Evolutionary conservation across 139 green algal genomes (phyloP), one percentile per base, ranked within the genome.

Genomic region (Mychonastes homosphaera): DNA sequence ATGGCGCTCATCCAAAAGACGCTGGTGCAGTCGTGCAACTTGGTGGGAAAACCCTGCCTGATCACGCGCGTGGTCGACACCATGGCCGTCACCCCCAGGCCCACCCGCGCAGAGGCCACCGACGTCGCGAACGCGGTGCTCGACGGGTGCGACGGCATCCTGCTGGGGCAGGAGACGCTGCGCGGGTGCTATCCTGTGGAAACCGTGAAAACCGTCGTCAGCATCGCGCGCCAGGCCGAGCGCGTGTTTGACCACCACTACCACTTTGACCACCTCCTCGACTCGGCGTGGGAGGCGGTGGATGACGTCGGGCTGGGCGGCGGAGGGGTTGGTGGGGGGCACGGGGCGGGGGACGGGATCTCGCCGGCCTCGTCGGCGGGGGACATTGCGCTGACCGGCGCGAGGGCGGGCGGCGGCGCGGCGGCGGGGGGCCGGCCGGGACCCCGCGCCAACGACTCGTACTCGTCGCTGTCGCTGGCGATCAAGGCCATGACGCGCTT

Each of bases 51-150:
- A 75, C 87, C 88, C 2, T 71, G 75, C 13, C 49, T 96, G 26
- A 78, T 94, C 56, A 94, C 88, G 5, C 77, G 88, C 45, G 79
- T 96, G 48, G 82, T 93, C 4, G 87, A 95, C 75, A 88, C 88
- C 53, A 96, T 96, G 88, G 68, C 84, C 51, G 67, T 65, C 51
- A 82, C 79, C 0, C 86, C 88, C 0, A 65, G 87, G 19, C 87
- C 87, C 43, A 96, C 88, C 3, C 80, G 88, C 32, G 88, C 88
- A 6, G 88, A 95, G 72, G 87, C 87, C 5, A 96, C 88, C 5
- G 75, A 94, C 62, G 79, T 93, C 35, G 84, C 86, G 29, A 94
- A 94, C 39, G 86, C 85, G 45, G 86, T 96, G 50, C 65, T 96
- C 63, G 88, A 96, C 57, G 88, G 88, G 5, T 81, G 83, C 30